Evolutionary conservation across 2,329 filamentous ascomycete genomes (phyloP).

Genomic region (Didymella pinodella): DNA sequence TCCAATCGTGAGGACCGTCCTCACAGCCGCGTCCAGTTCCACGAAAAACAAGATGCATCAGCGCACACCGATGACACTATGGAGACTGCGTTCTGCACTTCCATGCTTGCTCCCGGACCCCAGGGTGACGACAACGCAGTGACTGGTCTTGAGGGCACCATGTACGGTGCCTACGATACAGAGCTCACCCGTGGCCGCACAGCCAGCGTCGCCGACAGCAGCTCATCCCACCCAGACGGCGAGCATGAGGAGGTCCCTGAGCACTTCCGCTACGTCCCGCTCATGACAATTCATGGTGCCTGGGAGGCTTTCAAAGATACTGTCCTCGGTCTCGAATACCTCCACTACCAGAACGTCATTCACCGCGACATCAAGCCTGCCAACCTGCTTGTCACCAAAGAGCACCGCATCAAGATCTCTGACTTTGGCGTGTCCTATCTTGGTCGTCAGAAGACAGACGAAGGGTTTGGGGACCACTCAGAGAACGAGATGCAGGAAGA

Average conservation of each 20-base stretch:
- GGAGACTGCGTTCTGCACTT: conserved; percentile 47
- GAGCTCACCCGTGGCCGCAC: conserved; percentile 70
- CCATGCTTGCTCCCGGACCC: conserved; percentile 29
- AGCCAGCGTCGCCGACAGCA: conserved; percentile 81
- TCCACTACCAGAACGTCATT: conserved; percentile 65
- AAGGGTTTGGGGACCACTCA: conserved; percentile 73
- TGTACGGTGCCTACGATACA: conserved; percentile 76
- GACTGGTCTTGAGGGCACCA: conserved; percentile 75
- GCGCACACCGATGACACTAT: conserved; percentile 38
- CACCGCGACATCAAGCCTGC: conserved; percentile 67
- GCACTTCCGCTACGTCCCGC: conserved; percentile 91
- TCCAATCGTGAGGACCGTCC: conserved; percentile 35
- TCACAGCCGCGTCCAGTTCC: conserved; percentile 29
- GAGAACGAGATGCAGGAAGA: conserved; percentile 87
- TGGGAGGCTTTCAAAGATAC: conserved; percentile 90
- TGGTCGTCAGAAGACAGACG: conserved; percentile 83
- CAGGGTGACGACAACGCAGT: conserved; percentile 23
- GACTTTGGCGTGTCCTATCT: conserved; percentile 99
- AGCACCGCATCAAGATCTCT: conserved; percentile 93
- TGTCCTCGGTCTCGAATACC: conserved; percentile 89
- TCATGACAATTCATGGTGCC: conserved; percentile 85
- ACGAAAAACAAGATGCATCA: conserved; percentile 31
- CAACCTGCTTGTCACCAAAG: conserved; percentile 86
- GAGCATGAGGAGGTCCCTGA: conserved; percentile 71
- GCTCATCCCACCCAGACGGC: conserved; percentile 62